Percentiles rank a stretch among this genome's conserved stretches.
Conservation (phyloP, 2,329 filamentous ascomycete genomes). For the Penicillium thymicola region DNA sequence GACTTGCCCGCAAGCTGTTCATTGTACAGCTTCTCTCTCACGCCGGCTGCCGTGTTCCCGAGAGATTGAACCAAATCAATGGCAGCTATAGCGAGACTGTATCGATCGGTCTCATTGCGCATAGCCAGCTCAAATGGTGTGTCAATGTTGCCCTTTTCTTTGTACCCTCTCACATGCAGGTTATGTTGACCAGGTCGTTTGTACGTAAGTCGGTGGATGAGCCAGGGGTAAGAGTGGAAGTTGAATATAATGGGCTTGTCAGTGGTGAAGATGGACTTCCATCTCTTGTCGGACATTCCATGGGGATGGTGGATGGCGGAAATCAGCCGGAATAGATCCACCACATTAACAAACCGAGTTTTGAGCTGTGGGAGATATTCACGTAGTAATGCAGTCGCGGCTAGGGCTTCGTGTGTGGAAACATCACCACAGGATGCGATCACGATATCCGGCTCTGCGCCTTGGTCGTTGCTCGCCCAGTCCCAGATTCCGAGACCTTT, state of each 20-base stretch:
- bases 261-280: slow-evolving; percentile 66
- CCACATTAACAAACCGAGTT: slow-evolving; percentile 75
- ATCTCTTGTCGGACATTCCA: slow-evolving; percentile 65
- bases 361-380: slow-evolving; percentile 68
- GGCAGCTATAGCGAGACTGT: slow-evolving; percentile 71
- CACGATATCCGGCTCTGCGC: slow-evolving; percentile 67
- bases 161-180: slow-evolving; percentile 73
- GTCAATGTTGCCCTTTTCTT: slow-evolving; percentile 81
- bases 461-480: slow-evolving; percentile 69
- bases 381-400: slow-evolving; percentile 71
- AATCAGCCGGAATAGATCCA: slow-evolving; percentile 78
- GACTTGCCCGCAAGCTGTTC: slow-evolving; percentile 62
- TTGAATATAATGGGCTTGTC: slow-evolving; percentile 75
- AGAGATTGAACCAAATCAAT: slow-evolving; percentile 65
- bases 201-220: slow-evolving; percentile 74
- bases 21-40: slow-evolving; percentile 63
- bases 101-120: slow-evolving; percentile 72
- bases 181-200: slow-evolving; percentile 66
- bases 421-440: slow-evolving; percentile 76
- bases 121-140: slow-evolving; percentile 76
- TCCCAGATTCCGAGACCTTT: slow-evolving; percentile 78
- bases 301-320: slow-evolving; percentile 68
- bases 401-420: slow-evolving; percentile 69
- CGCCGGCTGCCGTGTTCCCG: slow-evolving; percentile 60
- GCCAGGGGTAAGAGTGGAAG: slow-evolving; percentile 80